phyloP scores from a whole-genome alignment of 306 rosid genomes.

The Lathyrus oleraceus region DNA sequence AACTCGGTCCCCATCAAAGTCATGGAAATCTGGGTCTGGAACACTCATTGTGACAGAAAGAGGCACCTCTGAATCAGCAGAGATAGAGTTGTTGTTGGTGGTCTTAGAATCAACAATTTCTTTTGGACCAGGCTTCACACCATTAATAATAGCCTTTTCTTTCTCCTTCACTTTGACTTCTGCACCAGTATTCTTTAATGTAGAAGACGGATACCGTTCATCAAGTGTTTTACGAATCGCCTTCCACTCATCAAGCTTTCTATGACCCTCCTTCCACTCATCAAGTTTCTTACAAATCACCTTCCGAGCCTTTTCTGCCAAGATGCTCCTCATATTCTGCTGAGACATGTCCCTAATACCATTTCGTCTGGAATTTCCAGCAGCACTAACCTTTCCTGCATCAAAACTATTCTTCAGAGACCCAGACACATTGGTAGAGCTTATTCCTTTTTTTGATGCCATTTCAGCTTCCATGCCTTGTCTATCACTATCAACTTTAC shows the following conservation, averaged over 20 bases:
- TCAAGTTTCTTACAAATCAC: constrained; percentile 58
- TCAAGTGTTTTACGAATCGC: constrained; percentile 51
- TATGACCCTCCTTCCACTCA: constrained; percentile 49
- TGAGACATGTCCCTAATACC: constrained; percentile 46
- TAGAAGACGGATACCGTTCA: constrained; percentile 42
- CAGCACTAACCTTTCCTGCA: constrained; percentile 42
- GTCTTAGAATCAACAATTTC: constrained; percentile 37
- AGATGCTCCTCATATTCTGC: constrained; percentile 43
- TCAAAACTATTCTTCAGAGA: constrained; percentile 44
- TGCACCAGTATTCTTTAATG: constrained; percentile 28
- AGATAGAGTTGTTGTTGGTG: constrained; percentile 14
- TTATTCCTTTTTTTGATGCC: constrained; percentile 40
- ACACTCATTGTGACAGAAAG: constrained; percentile 64
- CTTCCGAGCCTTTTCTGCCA: constrained; percentile 59
- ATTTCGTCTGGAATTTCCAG: constrained; percentile 39
- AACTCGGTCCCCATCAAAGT: constrained; percentile 81
- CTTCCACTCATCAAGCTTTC: constrained; percentile 55
- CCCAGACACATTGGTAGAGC: constrained; percentile 39
- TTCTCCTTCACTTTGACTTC: constrained; percentile 39
- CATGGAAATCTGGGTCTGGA: constrained; percentile 87
- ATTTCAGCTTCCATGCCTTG: constrained; percentile 25
- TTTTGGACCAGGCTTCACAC: constrained; percentile 32
- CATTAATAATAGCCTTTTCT: constrained; percentile 36
- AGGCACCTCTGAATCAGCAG: constrained; percentile 37
- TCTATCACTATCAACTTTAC: constrained; percentile 29